Conservation (phyloP, 2,329 filamentous ascomycete genomes). For the Pyrenophora teres region DNA sequence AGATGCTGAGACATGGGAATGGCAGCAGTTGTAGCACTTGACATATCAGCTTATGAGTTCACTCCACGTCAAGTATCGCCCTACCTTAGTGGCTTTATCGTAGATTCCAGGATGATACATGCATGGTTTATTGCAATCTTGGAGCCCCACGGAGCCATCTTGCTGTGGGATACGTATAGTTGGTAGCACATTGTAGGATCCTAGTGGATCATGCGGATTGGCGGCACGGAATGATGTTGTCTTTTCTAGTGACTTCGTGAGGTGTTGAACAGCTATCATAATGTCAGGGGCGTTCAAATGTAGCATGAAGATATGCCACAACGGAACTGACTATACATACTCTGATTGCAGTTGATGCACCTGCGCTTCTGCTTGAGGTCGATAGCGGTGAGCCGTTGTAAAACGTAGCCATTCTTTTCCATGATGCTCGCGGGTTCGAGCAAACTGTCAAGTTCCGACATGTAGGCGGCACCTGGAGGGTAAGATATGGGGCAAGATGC, state of each 20-base stretch:
- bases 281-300: background rate
- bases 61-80: too few species aligned
- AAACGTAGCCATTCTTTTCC: slow-evolving; percentile 17
- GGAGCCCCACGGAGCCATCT: background rate
- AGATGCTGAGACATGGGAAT: slow-evolving; percentile 4
- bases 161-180: background rate
- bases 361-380: slow-evolving; percentile 17
- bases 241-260: slow-evolving; percentile 1
- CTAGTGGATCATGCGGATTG: background rate
- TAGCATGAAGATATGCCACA: background rate
- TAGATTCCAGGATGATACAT: background rate
- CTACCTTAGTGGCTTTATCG: background rate
- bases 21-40: slow-evolving; percentile 20
- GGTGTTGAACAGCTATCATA: background rate
- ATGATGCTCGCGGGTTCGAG: slow-evolving; percentile 1
- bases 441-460: background rate
- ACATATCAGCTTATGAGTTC: background rate
- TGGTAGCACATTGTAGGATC: background rate
- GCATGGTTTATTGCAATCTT: background rate
- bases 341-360: slow-evolving; percentile 18
- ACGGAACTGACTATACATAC: slow-evolving; percentile 3
- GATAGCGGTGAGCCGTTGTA: slow-evolving; percentile 9
- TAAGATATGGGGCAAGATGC: background rate
- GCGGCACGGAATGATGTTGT: background rate
- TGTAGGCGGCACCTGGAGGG: background rate